phyloP scores from a whole-genome alignment of 1,139 yeast species.

The Arxiozyma telluris region DNA sequence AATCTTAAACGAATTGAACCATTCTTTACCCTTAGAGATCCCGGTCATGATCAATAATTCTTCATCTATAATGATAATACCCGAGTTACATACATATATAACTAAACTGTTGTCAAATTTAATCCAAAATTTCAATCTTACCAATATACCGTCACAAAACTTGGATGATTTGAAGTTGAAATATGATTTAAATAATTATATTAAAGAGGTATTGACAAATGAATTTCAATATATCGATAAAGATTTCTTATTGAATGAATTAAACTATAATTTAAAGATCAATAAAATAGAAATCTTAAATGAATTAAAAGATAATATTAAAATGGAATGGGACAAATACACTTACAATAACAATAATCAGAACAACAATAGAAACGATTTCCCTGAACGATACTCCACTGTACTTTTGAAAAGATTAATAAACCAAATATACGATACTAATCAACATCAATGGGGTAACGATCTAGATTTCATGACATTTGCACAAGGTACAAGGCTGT shows the following conservation, averaged over 20 bases:
- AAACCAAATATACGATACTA: conserved; percentile 25
- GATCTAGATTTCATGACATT: conserved; percentile 29
- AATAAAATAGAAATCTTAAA: conserved; percentile 23
- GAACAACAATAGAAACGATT: conserved; percentile 1
- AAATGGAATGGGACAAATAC: conserved; percentile 4
- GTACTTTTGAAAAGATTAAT: conserved; percentile 23
- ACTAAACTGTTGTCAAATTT: conserved; percentile 14
- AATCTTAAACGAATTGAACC: conserved; percentile 15
- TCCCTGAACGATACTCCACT: conserved; percentile 21
- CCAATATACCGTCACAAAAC: not conserved
- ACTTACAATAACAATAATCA: conserved; percentile 1
- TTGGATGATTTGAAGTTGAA: conserved; percentile 9
- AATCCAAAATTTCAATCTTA: conserved; percentile 9
- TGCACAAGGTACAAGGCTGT: conserved; percentile 26
- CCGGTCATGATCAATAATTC: conserved; percentile 26
- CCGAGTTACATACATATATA: conserved; percentile 25
- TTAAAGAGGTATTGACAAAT: conserved; percentile 25
- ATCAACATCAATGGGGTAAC: conserved; percentile 29
- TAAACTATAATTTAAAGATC: conserved; percentile 19
- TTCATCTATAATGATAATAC: conserved; percentile 22
- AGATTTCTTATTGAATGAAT: conserved; percentile 20
- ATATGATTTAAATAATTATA: conserved; percentile 25
- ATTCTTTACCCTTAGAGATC: conserved; percentile 23
- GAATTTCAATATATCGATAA: conserved; percentile 28
- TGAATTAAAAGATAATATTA: conserved; percentile 18